These are phyloP conservation scores for Gossypium aridum DNA, from an alignment of 441 rosid species.

Conservation along the genomic window DNA sequence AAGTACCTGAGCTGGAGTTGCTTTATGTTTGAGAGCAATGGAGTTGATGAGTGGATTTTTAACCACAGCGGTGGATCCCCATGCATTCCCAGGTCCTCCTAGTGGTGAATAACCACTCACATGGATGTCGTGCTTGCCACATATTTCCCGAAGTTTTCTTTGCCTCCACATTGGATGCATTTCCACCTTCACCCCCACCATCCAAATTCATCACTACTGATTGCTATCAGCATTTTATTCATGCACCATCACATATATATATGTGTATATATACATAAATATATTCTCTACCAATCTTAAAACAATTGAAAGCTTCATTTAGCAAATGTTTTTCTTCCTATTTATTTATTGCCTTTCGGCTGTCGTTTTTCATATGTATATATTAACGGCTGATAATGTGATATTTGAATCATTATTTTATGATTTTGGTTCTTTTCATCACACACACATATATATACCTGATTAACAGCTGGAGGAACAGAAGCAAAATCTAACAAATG, in stretches of 20 bases:
- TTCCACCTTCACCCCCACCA: conserved; percentile 47
- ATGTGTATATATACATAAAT: too few species aligned
- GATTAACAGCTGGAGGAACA: conserved; percentile 63
- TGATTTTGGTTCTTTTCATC: background rate
- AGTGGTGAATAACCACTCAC: conserved; percentile 85
- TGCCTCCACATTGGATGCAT: conserved; percentile 97
- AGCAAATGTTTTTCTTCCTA: background rate
- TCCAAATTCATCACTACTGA: background rate
- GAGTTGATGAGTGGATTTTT: conserved; percentile 51
- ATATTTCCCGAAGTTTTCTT: conserved; percentile 50
- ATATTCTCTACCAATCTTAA: too few species aligned
- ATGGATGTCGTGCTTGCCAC: conserved; percentile 56
- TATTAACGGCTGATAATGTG: background rate
- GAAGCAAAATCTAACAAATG: conserved; percentile 54
- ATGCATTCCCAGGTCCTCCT: conserved; percentile 72
- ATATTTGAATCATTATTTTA: background rate
- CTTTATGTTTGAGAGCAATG: conserved; percentile 57
- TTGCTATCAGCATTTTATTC: background rate
- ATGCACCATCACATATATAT: background rate
- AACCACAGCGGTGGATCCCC: conserved; percentile 80
- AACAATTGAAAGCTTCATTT: too few species aligned
- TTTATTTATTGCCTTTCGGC: background rate
- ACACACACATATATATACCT: conserved; percentile 30
- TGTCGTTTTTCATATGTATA: background rate
- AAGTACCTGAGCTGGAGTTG: conserved; percentile 60